Base-by-base conservation (phyloP, 768 basidiomycete genomes). In the Astraeus odoratus region DNA sequence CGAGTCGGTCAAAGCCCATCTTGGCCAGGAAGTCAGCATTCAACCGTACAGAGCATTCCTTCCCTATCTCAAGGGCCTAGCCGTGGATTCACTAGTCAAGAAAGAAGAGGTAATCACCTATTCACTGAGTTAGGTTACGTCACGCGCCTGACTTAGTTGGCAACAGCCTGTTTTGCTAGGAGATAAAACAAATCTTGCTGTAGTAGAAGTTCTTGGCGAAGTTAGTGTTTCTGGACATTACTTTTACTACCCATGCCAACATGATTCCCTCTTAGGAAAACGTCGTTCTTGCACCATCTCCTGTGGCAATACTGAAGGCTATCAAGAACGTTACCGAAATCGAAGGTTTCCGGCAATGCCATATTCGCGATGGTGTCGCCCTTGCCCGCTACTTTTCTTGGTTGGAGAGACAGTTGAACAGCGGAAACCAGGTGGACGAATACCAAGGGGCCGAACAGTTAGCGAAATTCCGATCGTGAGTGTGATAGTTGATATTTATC, bases 311-410 rank as follows among this genome's bases (percentile, higher is more conserved):
- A 44, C 62, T 87, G 56, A 92, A 92, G 60, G 63, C 89, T 1
- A 78, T 90, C 55, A 92, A 92, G 67, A 91, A 89, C 52, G 64
- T 61, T 3, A 78, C 76, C 1, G 95, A 99, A 57, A 65, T 94
- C 10, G 86, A 85, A 58, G 95, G 95, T 0, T 97, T 97, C 74
- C 75, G 93, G 13, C 80, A 85, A 56, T 77, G 75, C 42, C 91
- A 99, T 58, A 80, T 95, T 25, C 77, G 94, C 8, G 95, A 98
- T 61, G 93, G 95, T 1, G 81, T 75, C 1, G 94, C 94, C 1
- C 71, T 98, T 38, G 80, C 77, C 7, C 76, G 83, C 12, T 99
- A 98, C 66, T 97, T 97, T 54, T 74, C 91, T 0, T 99, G 95
- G 96, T 72, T 99, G 1, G 92, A 98, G 63, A 86, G 92, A 50